These are phyloP conservation scores for Hyphopichia homilentoma DNA, from an alignment of 805 yeast genomes.

Conservation along the genomic window DNA sequence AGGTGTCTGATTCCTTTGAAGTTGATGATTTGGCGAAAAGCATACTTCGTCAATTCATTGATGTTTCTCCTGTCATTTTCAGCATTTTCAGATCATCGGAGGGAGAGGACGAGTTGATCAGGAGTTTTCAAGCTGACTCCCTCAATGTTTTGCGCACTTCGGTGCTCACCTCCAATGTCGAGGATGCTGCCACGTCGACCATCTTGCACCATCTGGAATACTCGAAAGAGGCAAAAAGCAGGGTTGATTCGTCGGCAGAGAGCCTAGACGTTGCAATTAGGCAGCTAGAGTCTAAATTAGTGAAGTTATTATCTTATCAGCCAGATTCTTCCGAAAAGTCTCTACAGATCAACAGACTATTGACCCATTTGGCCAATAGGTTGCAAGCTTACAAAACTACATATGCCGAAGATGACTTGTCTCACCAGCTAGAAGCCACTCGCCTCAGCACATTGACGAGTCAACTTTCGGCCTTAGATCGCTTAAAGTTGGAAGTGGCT, in stretches of 20 bases:
- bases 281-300: slow-evolving; percentile 21
- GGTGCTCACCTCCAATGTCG: slow-evolving; percentile 6
- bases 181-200: slow-evolving; percentile 30
- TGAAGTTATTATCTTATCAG: slow-evolving; percentile 17
- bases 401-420: slow-evolving; percentile 4
- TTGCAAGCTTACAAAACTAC: slow-evolving; percentile 11
- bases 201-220: slow-evolving; percentile 25
- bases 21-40: background rate
- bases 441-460: slow-evolving; percentile 29
- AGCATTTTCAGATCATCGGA: background rate
- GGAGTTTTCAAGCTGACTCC: background rate
- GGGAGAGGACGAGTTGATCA: slow-evolving; percentile 1
- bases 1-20: slow-evolving; percentile 7
- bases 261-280: slow-evolving; percentile 9
- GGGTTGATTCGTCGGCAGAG: slow-evolving; percentile 1
- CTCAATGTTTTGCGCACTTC: background rate
- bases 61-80: background rate
- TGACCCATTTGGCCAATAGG: slow-evolving; percentile 26
- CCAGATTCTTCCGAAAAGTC: slow-evolving; percentile 7
- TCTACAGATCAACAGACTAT: slow-evolving; percentile 17
- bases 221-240: slow-evolving; percentile 4
- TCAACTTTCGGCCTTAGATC: slow-evolving; percentile 23
- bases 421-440: slow-evolving; percentile 17
- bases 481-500: slow-evolving; percentile 13
- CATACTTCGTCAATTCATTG: slow-evolving; percentile 1